phyloP scores from a whole-genome alignment of 306 rosid genomes.

The Castanea sativa region DNA sequence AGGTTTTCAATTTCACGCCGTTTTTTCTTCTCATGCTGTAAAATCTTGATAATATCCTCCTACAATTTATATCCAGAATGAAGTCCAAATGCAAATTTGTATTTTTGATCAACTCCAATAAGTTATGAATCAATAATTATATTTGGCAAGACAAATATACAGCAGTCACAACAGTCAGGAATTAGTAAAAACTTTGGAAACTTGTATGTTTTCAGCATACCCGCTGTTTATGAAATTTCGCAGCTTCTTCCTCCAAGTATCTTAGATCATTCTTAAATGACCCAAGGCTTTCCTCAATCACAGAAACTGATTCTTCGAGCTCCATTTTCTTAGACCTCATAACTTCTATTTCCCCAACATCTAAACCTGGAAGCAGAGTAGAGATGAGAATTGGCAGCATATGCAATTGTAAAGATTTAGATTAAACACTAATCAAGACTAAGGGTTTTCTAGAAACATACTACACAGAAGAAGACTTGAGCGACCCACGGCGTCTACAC shows the following conservation, averaged over 20 bases:
- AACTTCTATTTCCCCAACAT: constrained; percentile 67
- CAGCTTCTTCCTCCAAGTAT: constrained; percentile 51
- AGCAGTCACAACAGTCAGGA: neutral
- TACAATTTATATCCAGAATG: constrained; percentile 25
- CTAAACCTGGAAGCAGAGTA: constrained; percentile 46
- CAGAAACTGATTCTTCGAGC: constrained; percentile 50
- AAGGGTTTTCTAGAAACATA: constrained; percentile 34
- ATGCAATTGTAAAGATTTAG: constrained; percentile 1
- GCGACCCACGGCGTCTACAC: constrained; percentile 54
- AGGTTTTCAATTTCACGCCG: constrained; percentile 39
- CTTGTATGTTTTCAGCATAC: constrained; percentile 37
- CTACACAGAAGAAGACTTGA: constrained; percentile 60
- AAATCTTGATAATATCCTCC: constrained; percentile 52
- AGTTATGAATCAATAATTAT: neutral
- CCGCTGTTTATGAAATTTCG: constrained; percentile 63
- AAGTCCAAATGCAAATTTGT: constrained; percentile 9
- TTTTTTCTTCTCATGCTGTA: constrained; percentile 45
- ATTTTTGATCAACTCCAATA: constrained; percentile 1
- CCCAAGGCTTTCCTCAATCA: constrained; percentile 46
- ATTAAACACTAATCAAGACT: neutral
- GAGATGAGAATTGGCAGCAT: neutral
- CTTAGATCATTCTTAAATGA: constrained; percentile 53
- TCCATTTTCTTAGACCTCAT: constrained; percentile 51
- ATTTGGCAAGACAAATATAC: neutral
- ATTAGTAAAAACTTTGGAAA: neutral